Evolutionary conservation across 805 yeast species (phyloP), one percentile per base, ranked within the genome.

Genomic region (Hanseniaspora vineae): DNA sequence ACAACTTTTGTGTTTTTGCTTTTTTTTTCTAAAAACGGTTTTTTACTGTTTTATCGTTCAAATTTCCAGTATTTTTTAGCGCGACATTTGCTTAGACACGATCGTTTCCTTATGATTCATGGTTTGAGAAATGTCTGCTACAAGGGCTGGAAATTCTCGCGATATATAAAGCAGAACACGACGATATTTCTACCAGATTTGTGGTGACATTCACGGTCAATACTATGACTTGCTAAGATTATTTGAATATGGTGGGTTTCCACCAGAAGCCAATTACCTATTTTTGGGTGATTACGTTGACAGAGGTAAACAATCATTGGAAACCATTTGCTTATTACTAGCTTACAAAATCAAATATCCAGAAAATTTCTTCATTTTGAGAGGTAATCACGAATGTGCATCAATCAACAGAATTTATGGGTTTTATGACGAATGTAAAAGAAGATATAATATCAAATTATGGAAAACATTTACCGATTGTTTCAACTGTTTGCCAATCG

Each of bases 401-500:
- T 85, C 96, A 39, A 90, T 92, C 65, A 90, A 90, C 71, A 84
- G 97, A 71, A 89, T 90, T 66, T 90, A 90, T 68, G 98, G 98
- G 37, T 90, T 90, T 67, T 90, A 90, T 70, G 98, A 90, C 70
- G 98, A 90, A 71, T 90, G 98, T 73, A 87, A 88, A 66, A 84
- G 98, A 73, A 84, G 98, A 67, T 92, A 89, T 73, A 90, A 89
- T 72, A 90, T 92, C 70, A 90, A 90, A 71, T 83, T 90, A 58
- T 90, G 98, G 98, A 94, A 94, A 70, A 89, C 97, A 13, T 92
- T 90, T 65, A 92, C 97, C 46, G 98, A 90, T 71, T 89, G 97
- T 70, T 90, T 90, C 75, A 90, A 90, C 75, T 90, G 97, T 70
- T 76, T 90, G 65, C 98, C 98, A 52, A 90, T 90, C 64, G 97